Evolutionary conservation across 23 red algal genomes (phyloP).

Genomic region (Gracilariopsis chorda): DNA sequence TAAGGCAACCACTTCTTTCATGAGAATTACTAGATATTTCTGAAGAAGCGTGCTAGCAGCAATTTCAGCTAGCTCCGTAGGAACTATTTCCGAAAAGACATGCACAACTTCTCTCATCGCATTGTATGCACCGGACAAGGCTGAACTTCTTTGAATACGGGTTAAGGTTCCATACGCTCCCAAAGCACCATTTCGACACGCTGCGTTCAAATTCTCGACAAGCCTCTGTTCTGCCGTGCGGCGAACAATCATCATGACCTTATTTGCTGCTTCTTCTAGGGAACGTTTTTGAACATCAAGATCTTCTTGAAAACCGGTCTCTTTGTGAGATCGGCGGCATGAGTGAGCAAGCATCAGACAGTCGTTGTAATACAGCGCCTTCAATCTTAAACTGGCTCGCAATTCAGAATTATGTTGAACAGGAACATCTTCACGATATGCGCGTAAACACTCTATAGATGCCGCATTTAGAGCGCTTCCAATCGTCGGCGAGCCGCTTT

Average conservation of each 20-base stretch:
- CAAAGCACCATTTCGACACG: slow-evolving; percentile 50
- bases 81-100: slow-evolving; percentile 61
- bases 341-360: slow-evolving; percentile 61
- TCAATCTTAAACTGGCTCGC: slow-evolving; percentile 53
- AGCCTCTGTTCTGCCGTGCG: slow-evolving; percentile 49
- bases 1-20: slow-evolving; percentile 38
- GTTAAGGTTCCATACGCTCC: slow-evolving; percentile 71
- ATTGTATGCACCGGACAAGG: slow-evolving; percentile 54
- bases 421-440: slow-evolving; percentile 63
- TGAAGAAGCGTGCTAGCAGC: slow-evolving; percentile 37
- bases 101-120: slow-evolving; percentile 59
- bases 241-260: slow-evolving; percentile 41
- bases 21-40: slow-evolving; percentile 51
- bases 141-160: slow-evolving; percentile 56
- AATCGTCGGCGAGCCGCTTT: slow-evolving; percentile 41
- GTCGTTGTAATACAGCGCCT: slow-evolving; percentile 66
- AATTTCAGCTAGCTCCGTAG: slow-evolving; percentile 55
- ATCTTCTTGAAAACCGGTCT: neutral
- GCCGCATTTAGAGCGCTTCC: slow-evolving; percentile 40
- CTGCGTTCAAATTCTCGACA: slow-evolving; percentile 47
- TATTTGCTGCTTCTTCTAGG: slow-evolving; percentile 52
- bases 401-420: slow-evolving; percentile 64
- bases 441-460: slow-evolving; percentile 44
- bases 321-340: neutral
- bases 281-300: neutral